phyloP scores from a whole-genome alignment of 2,329 filamentous ascomycete genomes.

The Neocatenulostroma microsporum region DNA sequence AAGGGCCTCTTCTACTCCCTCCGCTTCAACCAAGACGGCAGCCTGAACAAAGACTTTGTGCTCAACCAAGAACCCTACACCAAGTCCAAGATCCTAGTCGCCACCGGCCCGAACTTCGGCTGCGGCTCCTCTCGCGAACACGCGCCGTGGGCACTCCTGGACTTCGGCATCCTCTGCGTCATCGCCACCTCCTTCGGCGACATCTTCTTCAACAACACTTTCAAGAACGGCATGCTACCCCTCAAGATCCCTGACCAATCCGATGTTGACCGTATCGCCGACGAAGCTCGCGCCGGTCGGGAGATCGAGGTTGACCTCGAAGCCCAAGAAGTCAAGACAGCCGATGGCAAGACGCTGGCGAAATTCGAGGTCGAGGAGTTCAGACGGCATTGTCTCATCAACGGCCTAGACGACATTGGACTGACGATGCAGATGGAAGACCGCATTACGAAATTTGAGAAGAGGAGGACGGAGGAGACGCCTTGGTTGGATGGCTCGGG shows the following conservation, averaged over 20 bases:
- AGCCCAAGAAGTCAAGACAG: conserved; percentile 73
- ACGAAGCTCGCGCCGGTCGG: conserved; percentile 67
- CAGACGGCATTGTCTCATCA: conserved; percentile 85
- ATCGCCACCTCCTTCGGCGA: conserved; percentile 83
- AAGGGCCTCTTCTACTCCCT: conserved; percentile 78
- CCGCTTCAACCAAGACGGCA: conserved; percentile 62
- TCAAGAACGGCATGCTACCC: conserved; percentile 99
- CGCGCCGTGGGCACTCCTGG: conserved; percentile 91
- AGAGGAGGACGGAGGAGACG: conserved; percentile 64
- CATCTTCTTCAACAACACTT: conserved; percentile 99
- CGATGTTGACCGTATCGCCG: conserved; percentile 61
- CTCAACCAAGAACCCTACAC: conserved; percentile 87
- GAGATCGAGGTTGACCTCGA: conserved; percentile 87
- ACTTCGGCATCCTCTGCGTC: conserved; percentile 91
- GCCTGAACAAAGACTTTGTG: conserved; percentile 72
- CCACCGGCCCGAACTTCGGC: conserved; percentile 89
- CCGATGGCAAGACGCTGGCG: conserved; percentile 63
- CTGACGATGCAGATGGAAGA: conserved; percentile 87
- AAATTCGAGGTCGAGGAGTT: conserved; percentile 86
- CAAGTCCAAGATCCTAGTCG: conserved; percentile 77
- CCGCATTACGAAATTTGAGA: conserved; percentile 79
- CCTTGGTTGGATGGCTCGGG: conserved; percentile 87
- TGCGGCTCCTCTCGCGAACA: conserved; percentile 91
- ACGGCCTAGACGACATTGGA: conserved; percentile 92
- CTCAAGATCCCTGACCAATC: conserved; percentile 63